A percentile compares a stretch with the other conserved stretches of the same genome.
phyloP scores from a whole-genome alignment of 257 asterid species.

The Solanum chaucha region DNA sequence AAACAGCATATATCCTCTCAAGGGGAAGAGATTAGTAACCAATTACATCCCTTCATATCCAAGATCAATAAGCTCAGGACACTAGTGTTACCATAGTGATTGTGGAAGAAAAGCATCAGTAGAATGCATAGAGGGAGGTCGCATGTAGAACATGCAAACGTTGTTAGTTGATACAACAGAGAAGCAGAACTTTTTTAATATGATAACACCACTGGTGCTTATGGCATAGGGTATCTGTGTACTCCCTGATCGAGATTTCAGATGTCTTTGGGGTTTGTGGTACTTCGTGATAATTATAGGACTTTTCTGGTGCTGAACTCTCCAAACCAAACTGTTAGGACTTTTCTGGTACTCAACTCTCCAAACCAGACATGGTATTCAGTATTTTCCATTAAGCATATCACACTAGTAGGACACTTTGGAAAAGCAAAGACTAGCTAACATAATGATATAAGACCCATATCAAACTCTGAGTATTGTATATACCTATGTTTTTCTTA shows the following conservation, averaged over 20 bases:
- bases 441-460: not conserved
- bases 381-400: not conserved
- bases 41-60: not conserved
- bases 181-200: not conserved
- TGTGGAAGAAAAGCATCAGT: not conserved
- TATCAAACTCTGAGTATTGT: not conserved
- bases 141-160: not conserved
- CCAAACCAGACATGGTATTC: not conserved
- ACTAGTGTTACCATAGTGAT: not conserved
- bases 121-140: not conserved
- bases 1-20: not conserved
- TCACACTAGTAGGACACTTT: not conserved
- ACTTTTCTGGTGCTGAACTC: not conserved
- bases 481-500: not conserved
- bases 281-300: not conserved
- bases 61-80: not conserved
- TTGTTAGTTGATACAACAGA: not conserved
- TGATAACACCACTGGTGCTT: not conserved
- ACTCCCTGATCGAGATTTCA: not conserved
- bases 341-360: not conserved
- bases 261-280: not conserved
- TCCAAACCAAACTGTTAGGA: not conserved
- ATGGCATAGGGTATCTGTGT: not conserved
- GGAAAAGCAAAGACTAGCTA: not conserved
- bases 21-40: not conserved